phyloP scores from a whole-genome alignment of 2,329 filamentous ascomycete genomes.

The Pseudopithomyces maydicus region DNA sequence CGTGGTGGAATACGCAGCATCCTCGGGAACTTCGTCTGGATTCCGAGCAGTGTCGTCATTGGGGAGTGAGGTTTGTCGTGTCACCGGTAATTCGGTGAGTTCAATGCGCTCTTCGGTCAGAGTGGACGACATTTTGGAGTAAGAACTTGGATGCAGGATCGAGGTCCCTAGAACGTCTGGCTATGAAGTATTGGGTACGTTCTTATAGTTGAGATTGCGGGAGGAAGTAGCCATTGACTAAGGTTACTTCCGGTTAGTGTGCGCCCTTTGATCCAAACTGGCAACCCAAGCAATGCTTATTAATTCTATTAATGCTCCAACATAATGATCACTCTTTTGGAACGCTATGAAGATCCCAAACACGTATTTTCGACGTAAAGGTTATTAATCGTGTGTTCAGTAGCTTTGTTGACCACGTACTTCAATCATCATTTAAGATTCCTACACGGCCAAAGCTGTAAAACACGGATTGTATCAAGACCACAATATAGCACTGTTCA shows the following conservation, averaged over 20 bases:
- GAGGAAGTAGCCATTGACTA: not conserved
- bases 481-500: no score
- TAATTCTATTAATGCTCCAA: no score
- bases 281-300: not conserved
- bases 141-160: not conserved
- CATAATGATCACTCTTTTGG: no score
- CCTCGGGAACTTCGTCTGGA: slow-evolving; percentile 16
- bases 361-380: no score
- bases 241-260: not conserved
- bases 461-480: no score
- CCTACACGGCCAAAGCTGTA: no score
- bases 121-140: slow-evolving; percentile 12
- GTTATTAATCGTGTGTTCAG: no score
- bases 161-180: not conserved
- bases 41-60: not conserved
- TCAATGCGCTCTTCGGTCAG: slow-evolving; percentile 17
- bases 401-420: no score
- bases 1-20: slow-evolving; percentile 23
- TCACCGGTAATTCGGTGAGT: slow-evolving; percentile 15
- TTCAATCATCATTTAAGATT: no score
- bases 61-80: not conserved
- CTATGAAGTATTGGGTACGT: no score
- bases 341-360: no score
- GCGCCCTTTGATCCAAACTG: not conserved
- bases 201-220: no score